Percentiles rank a stretch among this genome's conserved stretches.
Evolutionary conservation across 768 basidiomycete genomes (phyloP).

Genomic region (Leucocoprinus birnbaumii): DNA sequence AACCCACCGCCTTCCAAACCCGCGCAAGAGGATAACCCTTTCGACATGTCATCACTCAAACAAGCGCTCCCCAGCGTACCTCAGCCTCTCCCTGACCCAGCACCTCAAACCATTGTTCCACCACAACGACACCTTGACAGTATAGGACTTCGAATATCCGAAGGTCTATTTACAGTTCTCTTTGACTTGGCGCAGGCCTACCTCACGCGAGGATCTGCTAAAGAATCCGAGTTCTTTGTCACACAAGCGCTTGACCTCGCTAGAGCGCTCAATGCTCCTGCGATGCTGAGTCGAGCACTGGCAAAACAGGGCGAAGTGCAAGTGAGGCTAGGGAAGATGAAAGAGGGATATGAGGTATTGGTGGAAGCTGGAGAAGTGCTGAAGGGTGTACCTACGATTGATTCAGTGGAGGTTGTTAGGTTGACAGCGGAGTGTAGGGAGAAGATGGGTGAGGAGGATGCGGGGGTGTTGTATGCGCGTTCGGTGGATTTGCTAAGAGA

Average conservation of each 20-base stretch:
- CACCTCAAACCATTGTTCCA: constrained; percentile 23
- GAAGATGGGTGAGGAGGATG: constrained; percentile 42
- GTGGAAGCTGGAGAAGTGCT: constrained; percentile 44
- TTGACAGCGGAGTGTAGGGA: constrained; percentile 54
- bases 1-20: constrained; percentile 31
- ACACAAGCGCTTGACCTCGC: constrained; percentile 77
- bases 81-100: constrained; percentile 13
- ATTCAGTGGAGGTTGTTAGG: constrained; percentile 55
- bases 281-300: constrained; percentile 62
- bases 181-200: constrained; percentile 67
- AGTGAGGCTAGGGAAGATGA: constrained; percentile 56
- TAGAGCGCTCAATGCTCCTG: constrained; percentile 60
- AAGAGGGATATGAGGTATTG: constrained; percentile 55
- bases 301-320: constrained; percentile 69
- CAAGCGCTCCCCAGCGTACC: constrained; percentile 35
- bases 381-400: constrained; percentile 46
- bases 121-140: constrained; percentile 41
- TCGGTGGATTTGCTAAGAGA: constrained; percentile 61
- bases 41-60: constrained; percentile 44
- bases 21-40: constrained; percentile 51
- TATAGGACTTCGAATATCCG: constrained; percentile 51
- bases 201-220: constrained; percentile 70
- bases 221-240: constrained; percentile 84
- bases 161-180: constrained; percentile 64
- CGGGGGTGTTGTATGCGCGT: constrained; percentile 50